Conservation (phyloP, 192 early-diverging fungal genomes). For the Physocladia obscura region DNA sequence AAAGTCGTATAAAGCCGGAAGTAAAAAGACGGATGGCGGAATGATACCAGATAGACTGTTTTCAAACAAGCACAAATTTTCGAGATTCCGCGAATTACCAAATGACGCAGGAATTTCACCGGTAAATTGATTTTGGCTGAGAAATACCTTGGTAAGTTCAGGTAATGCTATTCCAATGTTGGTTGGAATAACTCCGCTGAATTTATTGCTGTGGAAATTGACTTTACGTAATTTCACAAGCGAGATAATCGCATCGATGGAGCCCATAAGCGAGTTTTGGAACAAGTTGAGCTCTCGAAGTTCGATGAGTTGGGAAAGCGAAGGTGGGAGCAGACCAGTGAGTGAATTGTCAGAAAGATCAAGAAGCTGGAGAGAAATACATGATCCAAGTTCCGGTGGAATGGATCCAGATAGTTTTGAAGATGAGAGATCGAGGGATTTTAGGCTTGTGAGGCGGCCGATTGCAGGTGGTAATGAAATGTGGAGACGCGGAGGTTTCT, state of each 20-base stretch:
- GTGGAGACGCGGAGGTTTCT: not conserved
- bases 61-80: not conserved
- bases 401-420: not conserved
- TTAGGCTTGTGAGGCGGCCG: not conserved
- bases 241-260: not conserved
- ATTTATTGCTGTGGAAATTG: not conserved
- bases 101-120: not conserved
- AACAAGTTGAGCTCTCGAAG: not conserved
- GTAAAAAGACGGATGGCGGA: not conserved
- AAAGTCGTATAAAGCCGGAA: not conserved
- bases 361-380: not conserved
- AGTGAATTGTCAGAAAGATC: not conserved
- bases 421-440: not conserved
- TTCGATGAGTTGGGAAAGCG: not conserved
- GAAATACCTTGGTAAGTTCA: not conserved
- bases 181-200: not conserved
- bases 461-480: not conserved
- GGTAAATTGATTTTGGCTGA: not conserved
- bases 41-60: not conserved
- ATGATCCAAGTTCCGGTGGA: not conserved
- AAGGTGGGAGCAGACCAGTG: not conserved
- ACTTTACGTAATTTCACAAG: not conserved
- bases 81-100: not conserved
- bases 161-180: not conserved
- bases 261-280: not conserved